Percentiles rank a stretch among this genome's conserved stretches.
These are phyloP conservation scores for Ilex aquifolium DNA, from an alignment of 257 asterid genomes.

Conservation along the genomic window DNA sequence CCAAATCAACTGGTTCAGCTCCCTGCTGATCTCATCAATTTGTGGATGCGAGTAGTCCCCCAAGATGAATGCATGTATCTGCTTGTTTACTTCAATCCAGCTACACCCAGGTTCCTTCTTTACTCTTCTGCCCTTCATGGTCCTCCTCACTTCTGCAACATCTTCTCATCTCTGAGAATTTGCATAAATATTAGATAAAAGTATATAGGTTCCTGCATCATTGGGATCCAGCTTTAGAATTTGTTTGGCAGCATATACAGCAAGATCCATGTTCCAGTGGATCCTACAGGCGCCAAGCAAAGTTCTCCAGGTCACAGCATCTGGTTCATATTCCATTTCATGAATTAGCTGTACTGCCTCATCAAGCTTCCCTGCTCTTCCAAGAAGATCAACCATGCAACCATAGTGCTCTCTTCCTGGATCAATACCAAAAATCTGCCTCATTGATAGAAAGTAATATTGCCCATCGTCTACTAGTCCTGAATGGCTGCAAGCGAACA, in stretches of 20 bases:
- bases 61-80: constrained; percentile 67
- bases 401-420: constrained; percentile 89
- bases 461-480: constrained; percentile 70
- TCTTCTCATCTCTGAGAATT: constrained; percentile 72
- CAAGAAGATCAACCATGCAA: constrained; percentile 90
- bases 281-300: constrained; percentile 88
- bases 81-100: constrained; percentile 74
- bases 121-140: constrained; percentile 60
- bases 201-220: constrained; percentile 69
- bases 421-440: constrained; percentile 52
- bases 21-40: constrained; percentile 36
- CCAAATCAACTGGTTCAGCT: constrained; percentile 44
- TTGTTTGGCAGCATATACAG: constrained; percentile 77
- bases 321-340: constrained; percentile 68
- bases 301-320: constrained; percentile 83
- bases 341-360: constrained; percentile 61
- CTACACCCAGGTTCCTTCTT: constrained; percentile 96
- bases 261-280: constrained; percentile 67
- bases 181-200: constrained; percentile 79
- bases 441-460: constrained; percentile 61
- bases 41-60: constrained; percentile 73
- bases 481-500: constrained; percentile 92
- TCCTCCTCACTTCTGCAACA: constrained; percentile 45
- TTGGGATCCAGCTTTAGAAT: constrained; percentile 63
- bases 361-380: constrained; percentile 80